Conservation (phyloP, 2,329 filamentous ascomycete species). For the Ilyonectria destructans region DNA sequence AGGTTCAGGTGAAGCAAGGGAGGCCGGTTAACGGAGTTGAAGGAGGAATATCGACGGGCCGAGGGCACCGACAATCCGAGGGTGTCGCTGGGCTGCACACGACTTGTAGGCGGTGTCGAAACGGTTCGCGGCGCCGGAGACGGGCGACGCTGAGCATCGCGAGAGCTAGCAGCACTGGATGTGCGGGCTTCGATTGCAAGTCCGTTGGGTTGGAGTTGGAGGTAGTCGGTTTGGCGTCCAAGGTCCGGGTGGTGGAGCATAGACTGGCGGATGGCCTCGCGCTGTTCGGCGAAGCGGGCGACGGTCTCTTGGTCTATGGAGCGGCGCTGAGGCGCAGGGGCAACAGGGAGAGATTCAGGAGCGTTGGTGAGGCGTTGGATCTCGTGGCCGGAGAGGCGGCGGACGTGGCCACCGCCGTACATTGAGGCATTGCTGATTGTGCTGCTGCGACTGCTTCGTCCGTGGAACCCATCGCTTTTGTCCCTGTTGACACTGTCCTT, state of each 20-base stretch:
- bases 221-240: constrained; percentile 30
- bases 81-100: constrained; percentile 53
- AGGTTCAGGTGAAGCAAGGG: constrained; percentile 63
- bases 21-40: constrained; percentile 63
- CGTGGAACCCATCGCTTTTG: constrained; percentile 32
- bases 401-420: constrained; percentile 63
- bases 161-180: constrained; percentile 24
- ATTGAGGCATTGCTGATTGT: constrained; percentile 53
- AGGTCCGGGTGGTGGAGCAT: constrained; percentile 50
- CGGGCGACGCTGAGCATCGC: constrained; percentile 52
- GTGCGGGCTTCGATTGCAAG: constrained; percentile 46
- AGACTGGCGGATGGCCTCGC: constrained; percentile 51
- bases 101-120: constrained; percentile 68
- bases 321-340: constrained; percentile 58
- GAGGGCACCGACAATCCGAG: constrained; percentile 51
- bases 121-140: constrained; percentile 60
- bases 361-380: constrained; percentile 72
- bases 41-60: constrained; percentile 67
- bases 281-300: constrained; percentile 48
- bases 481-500: constrained; percentile 19
- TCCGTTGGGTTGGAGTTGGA: constrained; percentile 45
- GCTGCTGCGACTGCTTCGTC: constrained; percentile 50
- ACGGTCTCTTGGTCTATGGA: constrained; percentile 58
- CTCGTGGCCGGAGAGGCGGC: constrained; percentile 71
- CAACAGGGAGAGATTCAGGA: constrained; percentile 73